Evolutionary conservation across 495 filamentous ascomycete genomes (phyloP).

Genomic region (Penicillium paradoxum): DNA sequence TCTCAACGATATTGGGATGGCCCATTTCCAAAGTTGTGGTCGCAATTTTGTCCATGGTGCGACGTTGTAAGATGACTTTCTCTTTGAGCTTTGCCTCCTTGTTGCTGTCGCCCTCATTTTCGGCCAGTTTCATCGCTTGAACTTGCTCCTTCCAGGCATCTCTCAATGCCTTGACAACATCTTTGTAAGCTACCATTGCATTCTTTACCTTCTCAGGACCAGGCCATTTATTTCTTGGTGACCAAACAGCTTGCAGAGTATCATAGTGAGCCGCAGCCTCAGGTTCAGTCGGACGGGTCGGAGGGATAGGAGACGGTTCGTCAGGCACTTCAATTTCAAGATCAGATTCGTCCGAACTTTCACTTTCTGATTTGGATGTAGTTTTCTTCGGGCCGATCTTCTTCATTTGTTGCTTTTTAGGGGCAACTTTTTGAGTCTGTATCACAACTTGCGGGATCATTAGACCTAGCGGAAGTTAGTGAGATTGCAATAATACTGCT

Average conservation of each 20-base stretch:
- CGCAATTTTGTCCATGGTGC: constrained; percentile 56
- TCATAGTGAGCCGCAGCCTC: constrained; percentile 57
- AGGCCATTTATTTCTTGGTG: constrained; percentile 44
- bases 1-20: constrained; percentile 60
- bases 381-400: constrained; percentile 25
- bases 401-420: constrained; percentile 19
- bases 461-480: not conserved
- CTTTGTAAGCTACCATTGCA: constrained; percentile 54
- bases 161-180: constrained; percentile 56
- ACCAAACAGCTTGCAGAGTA: constrained; percentile 61
- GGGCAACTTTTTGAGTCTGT: constrained; percentile 2
- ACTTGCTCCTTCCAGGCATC: constrained; percentile 59
- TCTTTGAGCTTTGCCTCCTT: constrained; percentile 37
- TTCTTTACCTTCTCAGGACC: constrained; percentile 45
- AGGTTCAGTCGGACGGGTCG: constrained; percentile 45
- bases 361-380: constrained; percentile 41
- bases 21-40: constrained; percentile 55
- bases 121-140: constrained; percentile 52
- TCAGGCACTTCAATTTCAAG: constrained; percentile 42
- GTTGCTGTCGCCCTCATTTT: constrained; percentile 45
- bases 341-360: constrained; percentile 45
- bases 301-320: constrained; percentile 52
- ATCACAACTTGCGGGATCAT: constrained; percentile 8
- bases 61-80: constrained; percentile 53
- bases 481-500: not conserved